phyloP scores from a whole-genome alignment of 2,329 filamentous ascomycete species.

The Orbilia quercus region DNA sequence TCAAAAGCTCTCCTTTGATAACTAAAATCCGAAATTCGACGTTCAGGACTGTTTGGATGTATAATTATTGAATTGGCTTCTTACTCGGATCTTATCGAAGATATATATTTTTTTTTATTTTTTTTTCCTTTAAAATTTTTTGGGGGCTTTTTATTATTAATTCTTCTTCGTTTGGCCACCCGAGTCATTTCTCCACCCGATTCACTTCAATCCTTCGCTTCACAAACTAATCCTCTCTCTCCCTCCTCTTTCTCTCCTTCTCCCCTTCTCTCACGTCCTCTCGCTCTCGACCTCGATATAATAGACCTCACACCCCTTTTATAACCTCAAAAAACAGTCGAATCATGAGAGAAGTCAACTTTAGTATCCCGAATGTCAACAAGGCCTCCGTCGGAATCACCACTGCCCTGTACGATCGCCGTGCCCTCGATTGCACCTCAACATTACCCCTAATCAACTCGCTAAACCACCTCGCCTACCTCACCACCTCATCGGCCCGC shows the following conservation, averaged over 20 bases:
- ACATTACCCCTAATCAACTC: conserved; percentile 98
- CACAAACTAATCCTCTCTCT: too few relatives aligned
- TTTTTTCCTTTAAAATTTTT: too few relatives aligned
- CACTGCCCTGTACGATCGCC: conserved; percentile 95
- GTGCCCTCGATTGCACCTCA: conserved; percentile 97
- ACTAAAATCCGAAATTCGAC: too few relatives aligned
- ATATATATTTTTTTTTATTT: neutral
- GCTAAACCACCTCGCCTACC: conserved; percentile 96
- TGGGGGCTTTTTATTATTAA: too few relatives aligned
- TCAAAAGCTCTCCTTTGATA: too few relatives aligned
- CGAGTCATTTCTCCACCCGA: conserved; percentile 11
- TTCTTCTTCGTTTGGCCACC: conserved; percentile 16
- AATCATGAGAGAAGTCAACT: conserved; percentile 99
- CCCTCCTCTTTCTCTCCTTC: too few relatives aligned
- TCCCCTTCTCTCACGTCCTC: conserved; percentile 4
- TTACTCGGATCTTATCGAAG: conserved; percentile 2
- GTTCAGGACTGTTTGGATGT: conserved; percentile 50
- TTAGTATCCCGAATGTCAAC: conserved; percentile 99
- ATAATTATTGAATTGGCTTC: conserved; percentile 11
- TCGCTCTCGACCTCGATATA: conserved; percentile 7
- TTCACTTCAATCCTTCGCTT: conserved; percentile 6
- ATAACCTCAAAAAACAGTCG: neutral
- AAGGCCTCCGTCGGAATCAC: conserved; percentile 99
- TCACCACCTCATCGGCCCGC: conserved; percentile 95
- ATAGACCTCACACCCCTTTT: neutral